Evolutionary conservation across 441 rosid species (phyloP).

Genomic region (Corymbia calophylla): DNA sequence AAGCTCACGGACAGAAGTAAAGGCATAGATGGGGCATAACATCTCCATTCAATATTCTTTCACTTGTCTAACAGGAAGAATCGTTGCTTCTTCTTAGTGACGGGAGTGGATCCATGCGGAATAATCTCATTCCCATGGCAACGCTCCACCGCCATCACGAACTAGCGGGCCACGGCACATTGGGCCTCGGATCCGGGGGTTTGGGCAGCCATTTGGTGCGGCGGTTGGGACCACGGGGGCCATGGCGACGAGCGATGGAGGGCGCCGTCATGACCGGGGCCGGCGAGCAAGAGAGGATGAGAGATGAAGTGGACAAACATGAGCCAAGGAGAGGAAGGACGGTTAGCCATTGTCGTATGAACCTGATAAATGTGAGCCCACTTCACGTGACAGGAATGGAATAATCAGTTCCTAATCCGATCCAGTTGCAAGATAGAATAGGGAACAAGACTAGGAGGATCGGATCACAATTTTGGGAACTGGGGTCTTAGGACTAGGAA

Average conservation of each 20-base stretch:
- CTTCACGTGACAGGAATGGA: no score
- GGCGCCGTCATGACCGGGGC: neutral
- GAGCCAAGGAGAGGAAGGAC: neutral
- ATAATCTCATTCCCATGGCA: neutral
- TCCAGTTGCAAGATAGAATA: no score
- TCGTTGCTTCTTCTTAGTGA: neutral
- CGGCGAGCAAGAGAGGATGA: neutral
- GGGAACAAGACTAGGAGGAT: no score
- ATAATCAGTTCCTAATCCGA: no score
- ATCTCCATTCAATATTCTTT: neutral
- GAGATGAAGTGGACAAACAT: neutral
- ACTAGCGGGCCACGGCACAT: neutral
- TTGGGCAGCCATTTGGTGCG: neutral
- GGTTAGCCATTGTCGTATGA: neutral
- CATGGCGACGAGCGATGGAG: neutral
- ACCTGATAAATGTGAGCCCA: neutral
- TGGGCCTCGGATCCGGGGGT: neutral
- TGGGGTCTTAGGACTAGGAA: no score
- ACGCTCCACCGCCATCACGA: neutral
- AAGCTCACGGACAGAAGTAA: neutral
- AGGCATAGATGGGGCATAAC: fast-evolving
- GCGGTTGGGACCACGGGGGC: neutral
- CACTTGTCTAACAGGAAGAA: neutral
- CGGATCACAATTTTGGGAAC: no score
- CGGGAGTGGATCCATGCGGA: neutral